Conservation (phyloP, 2,329 filamentous ascomycete genomes). For the Diplodia intermedia region DNA sequence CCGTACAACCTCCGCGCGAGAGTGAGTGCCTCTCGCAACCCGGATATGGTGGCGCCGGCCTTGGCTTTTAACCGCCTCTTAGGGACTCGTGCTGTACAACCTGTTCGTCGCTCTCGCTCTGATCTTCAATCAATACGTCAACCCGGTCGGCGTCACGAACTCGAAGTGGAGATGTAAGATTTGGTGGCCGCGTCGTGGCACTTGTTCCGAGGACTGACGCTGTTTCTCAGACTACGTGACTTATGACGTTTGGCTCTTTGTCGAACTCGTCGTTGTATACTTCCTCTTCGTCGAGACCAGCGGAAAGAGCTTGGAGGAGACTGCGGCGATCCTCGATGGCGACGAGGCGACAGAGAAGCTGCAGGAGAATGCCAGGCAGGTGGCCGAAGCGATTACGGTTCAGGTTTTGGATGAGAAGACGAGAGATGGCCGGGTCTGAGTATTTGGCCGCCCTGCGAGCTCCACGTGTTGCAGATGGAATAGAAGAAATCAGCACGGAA, state of each 20-base stretch:
- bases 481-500: too few species aligned
- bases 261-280: conserved; percentile 68
- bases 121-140: not conserved
- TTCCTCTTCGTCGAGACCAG: conserved; percentile 74
- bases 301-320: conserved; percentile 73
- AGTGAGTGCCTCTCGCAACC: not conserved
- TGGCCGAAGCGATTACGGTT: not conserved
- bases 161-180: not conserved
- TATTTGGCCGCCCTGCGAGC: too few species aligned
- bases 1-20: conserved; percentile 23
- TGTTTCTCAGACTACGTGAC: not conserved
- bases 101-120: not conserved
- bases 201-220: not conserved
- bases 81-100: not conserved
- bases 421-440: too few species aligned
- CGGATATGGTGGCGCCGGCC: too few species aligned
- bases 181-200: too few species aligned
- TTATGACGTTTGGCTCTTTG: conserved; percentile 59
- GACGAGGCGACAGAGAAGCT: conserved; percentile 53
- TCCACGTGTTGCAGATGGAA: too few species aligned
- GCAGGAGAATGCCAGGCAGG: not conserved
- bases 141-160: not conserved
- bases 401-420: not conserved
- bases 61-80: not conserved
- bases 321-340: conserved; percentile 74